Conservation (phyloP, 202 grass and related monocot genomes). For the Musa balbisiana region DNA sequence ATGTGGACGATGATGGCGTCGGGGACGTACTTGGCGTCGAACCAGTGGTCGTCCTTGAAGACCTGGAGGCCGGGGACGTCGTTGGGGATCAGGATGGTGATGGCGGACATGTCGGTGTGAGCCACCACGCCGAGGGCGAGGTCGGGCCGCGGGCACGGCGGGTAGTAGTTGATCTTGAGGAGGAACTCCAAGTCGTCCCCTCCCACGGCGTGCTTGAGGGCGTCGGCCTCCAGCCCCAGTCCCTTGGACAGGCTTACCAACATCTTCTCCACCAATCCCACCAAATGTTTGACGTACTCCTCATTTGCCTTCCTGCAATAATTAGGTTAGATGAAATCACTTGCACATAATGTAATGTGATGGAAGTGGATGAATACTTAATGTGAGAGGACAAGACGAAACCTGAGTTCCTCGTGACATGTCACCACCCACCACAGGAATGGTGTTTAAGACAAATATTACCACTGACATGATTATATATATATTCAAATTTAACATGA, state of each 20-base stretch:
- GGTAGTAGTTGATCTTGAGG: slow-evolving; percentile 90
- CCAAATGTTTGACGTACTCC: slow-evolving; percentile 43
- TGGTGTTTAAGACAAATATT: no score
- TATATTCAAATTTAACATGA: no score
- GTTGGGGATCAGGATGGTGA: slow-evolving; percentile 69
- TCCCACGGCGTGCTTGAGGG: slow-evolving; percentile 41
- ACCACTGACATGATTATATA: no score
- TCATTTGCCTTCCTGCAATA: slow-evolving; percentile 39
- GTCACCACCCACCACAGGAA: no score
- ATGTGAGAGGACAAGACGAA: no score
- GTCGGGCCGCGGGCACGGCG: slow-evolving; percentile 67
- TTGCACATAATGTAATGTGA: no score
- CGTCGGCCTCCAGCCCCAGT: slow-evolving; percentile 29
- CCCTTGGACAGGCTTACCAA: slow-evolving; percentile 42
- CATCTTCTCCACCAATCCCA: slow-evolving; percentile 28
- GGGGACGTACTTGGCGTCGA: slow-evolving; percentile 50
- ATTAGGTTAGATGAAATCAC: no score
- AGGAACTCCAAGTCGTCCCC: slow-evolving; percentile 41
- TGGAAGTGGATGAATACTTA: no score
- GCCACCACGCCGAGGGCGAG: slow-evolving; percentile 50
- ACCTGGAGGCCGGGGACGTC: slow-evolving; percentile 71
- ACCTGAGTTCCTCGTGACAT: no score
- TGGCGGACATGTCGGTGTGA: slow-evolving; percentile 63
- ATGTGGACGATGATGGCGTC: slow-evolving; percentile 62
- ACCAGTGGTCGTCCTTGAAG: slow-evolving; percentile 43